These are phyloP conservation scores for Vicia villosa DNA, from an alignment of 306 rosid genomes.

Conservation along the genomic window DNA sequence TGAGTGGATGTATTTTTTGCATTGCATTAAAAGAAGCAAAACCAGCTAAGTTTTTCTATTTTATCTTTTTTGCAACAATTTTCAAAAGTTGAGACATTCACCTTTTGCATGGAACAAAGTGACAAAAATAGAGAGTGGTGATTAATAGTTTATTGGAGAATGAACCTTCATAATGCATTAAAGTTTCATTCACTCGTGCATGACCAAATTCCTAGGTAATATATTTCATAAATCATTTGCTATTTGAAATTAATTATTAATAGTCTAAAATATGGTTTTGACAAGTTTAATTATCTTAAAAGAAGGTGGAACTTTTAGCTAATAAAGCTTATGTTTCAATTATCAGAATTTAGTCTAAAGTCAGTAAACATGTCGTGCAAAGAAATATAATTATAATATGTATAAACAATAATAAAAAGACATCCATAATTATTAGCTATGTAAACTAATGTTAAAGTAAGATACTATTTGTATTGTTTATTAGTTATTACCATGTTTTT, in stretches of 20 bases:
- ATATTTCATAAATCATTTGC: conserved; percentile 33
- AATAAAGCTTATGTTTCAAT: conserved; percentile 8
- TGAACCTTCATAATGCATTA: conserved; percentile 35
- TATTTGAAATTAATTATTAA: too few species aligned
- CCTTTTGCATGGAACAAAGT: conserved; percentile 47
- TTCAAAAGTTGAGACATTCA: conserved; percentile 39
- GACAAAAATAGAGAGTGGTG: conserved; percentile 42
- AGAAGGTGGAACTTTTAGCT: conserved; percentile 21
- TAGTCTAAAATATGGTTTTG: too few species aligned
- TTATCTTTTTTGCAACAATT: conserved; percentile 7
- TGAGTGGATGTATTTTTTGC: conserved; percentile 38
- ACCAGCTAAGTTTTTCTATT: conserved; percentile 22
- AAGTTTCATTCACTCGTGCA: conserved; percentile 49
- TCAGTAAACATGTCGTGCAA: conserved; percentile 30
- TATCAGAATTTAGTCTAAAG: neutral
- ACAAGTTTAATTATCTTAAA: too few species aligned
- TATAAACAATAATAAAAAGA: neutral
- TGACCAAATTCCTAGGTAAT: conserved; percentile 34
- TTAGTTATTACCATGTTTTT: too few species aligned
- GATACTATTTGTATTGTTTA: too few species aligned
- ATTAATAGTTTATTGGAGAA: conserved; percentile 34
- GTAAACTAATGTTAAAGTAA: neutral
- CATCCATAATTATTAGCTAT: neutral
- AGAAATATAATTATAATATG: neutral
- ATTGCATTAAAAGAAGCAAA: conserved; percentile 53